Evolutionary conservation across 805 yeast species (phyloP), one percentile per base, ranked within the genome.

Genomic region (Phaffomyces thermotolerans): DNA sequence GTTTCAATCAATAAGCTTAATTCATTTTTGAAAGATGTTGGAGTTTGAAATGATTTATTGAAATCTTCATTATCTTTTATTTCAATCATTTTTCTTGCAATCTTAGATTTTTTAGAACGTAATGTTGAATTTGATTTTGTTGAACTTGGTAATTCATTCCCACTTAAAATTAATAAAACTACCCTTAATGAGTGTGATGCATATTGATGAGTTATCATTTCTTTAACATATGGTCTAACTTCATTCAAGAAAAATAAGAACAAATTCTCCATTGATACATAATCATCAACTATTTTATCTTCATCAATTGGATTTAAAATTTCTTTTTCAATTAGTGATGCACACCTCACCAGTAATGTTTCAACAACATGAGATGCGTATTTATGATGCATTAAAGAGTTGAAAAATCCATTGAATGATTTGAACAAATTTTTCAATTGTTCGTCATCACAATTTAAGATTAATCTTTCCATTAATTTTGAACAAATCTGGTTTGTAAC

Each of bases 401-500:
- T 77, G 52, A 86, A 83, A 51, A 84, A 84, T n/a, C 84, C 87
- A 35, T 70, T 70, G 56, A 89, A 84, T 1, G 81, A 76, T 46
- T 71, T 73, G 62, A 82, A 84, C 1, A 90, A 58, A 29, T 69
- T 67, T 53, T 80, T 79, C 46, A 88, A 63, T 60, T 88, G 95
- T 12, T 64, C 67, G 48, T 79, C 81, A 24, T 73, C 70, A 14
- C 90, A 82, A 17, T 69, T 66, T 35, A 85, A 64, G n/a, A 91
- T 75, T 48, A 91, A 67, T 58, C 99, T 72, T 64, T 91, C 99
- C 70, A 93, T 73, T 46, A 93, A 71, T 60, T 91, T 91, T 22
- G 98, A 91, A 62, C 97, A 89, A 45, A 91, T 88, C 58, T 90
- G 97, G 58, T 91, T 90, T 3, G 96, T 91, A 4, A 85, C 96